Evolutionary conservation across 805 yeast species (phyloP).

Genomic region (Clavispora santaluciae): DNA sequence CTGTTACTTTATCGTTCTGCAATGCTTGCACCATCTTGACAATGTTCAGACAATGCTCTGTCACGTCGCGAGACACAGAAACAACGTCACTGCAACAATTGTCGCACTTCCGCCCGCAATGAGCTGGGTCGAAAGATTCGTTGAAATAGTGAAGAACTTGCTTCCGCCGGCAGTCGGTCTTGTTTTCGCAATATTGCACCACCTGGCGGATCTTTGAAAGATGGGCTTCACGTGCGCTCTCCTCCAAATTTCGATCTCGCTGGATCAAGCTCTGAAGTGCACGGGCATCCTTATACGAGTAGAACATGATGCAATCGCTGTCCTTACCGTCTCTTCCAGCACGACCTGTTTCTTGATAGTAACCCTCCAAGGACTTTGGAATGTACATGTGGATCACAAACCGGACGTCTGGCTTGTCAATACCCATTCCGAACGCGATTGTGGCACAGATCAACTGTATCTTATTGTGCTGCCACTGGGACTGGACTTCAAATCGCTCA

Average conservation of each 20-base stretch:
- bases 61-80: slow-evolving; percentile 60
- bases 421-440: slow-evolving; percentile 98
- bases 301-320: slow-evolving; percentile 81
- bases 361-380: slow-evolving; percentile 90
- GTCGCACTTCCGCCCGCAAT: slow-evolving; percentile 77
- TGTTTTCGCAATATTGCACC: slow-evolving; percentile 85
- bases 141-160: slow-evolving; percentile 89
- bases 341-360: slow-evolving; percentile 97
- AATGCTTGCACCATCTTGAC: slow-evolving; percentile 54
- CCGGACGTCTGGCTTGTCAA: slow-evolving; percentile 93
- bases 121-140: slow-evolving; percentile 64
- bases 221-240: slow-evolving; percentile 68
- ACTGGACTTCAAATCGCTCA: slow-evolving; percentile 68
- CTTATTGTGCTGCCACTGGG: slow-evolving; percentile 70
- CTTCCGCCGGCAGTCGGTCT: slow-evolving; percentile 82
- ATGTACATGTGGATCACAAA: slow-evolving; percentile 84
- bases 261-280: slow-evolving; percentile 71
- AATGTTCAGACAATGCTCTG: slow-evolving; percentile 55
- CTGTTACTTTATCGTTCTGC: slow-evolving; percentile 61
- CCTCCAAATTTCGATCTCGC: slow-evolving; percentile 63
- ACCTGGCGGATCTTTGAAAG: slow-evolving; percentile 74
- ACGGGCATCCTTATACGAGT: slow-evolving; percentile 75
- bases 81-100: slow-evolving; percentile 52
- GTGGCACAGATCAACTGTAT: slow-evolving; percentile 90
- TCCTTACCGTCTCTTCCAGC: slow-evolving; percentile 93